Evolutionary conservation across 306 rosid genomes (phyloP).

Genomic region (Trifolium fragiferum): DNA sequence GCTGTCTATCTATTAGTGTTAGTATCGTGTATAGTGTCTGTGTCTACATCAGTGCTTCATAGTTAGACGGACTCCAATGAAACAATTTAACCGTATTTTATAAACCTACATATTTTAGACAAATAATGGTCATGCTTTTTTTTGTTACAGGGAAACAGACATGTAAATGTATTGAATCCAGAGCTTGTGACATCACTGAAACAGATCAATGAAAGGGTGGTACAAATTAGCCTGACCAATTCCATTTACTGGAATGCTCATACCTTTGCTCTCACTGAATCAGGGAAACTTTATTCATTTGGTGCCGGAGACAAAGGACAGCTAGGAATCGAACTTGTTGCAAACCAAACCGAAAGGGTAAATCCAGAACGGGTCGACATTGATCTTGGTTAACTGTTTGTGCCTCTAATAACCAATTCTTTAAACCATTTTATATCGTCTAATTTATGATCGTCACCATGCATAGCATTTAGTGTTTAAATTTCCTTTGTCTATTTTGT

Average conservation of each 20-base stretch:
- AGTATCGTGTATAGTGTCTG: not conserved
- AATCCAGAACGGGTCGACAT: conserved; percentile 75
- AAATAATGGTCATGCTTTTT: not conserved
- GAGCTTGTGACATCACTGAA: conserved; percentile 79
- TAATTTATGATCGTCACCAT: conserved; percentile 52
- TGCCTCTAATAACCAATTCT: conserved; percentile 36
- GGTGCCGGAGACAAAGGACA: conserved; percentile 98
- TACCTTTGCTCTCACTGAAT: conserved; percentile 89
- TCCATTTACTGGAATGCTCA: conserved; percentile 94
- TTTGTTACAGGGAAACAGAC: conserved; percentile 69
- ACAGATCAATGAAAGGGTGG: conserved; percentile 74
- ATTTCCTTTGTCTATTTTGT: conserved; percentile 60
- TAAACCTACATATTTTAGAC: no score
- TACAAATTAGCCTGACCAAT: conserved; percentile 89
- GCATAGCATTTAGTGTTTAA: conserved; percentile 64
- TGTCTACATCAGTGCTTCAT: not conserved
- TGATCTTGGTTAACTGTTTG: conserved; percentile 67
- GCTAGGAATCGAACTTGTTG: conserved; percentile 77
- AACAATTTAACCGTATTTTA: not conserved
- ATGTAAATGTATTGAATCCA: conserved; percentile 70
- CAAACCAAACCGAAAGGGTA: conserved; percentile 78
- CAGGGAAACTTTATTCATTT: conserved; percentile 90
- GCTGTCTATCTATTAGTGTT: not conserved
- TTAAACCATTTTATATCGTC: conserved; percentile 41
- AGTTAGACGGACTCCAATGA: not conserved